phyloP scores from a whole-genome alignment of 2,329 filamentous ascomycete species.

The Diaporthe sp. region DNA sequence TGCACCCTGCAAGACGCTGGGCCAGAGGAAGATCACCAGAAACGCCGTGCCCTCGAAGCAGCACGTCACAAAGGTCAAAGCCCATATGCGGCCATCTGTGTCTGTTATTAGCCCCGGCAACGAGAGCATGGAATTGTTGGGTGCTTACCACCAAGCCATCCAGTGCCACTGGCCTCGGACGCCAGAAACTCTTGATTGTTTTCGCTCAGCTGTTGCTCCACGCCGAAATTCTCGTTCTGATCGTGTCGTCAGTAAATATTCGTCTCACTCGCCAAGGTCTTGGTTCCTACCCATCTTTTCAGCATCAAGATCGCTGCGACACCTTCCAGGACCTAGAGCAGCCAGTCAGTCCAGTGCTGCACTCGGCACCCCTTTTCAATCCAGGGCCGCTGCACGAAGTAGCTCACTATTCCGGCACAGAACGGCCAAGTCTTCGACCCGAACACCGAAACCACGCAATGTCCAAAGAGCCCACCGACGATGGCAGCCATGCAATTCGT shows the following conservation, averaged over 20 bases:
- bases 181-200: not conserved
- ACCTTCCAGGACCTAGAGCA: conserved; percentile 46
- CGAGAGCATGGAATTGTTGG: not conserved
- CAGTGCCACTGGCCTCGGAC: not conserved
- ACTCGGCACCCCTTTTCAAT: too few relatives aligned
- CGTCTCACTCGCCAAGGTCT: too few relatives aligned
- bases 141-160: conserved; percentile 37
- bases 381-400: not conserved
- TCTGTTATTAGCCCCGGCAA: not conserved
- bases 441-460: conserved; percentile 61
- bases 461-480: conserved; percentile 62
- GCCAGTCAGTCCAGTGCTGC: not conserved
- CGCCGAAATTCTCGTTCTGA: conserved; percentile 42
- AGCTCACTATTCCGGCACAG: conserved; percentile 56
- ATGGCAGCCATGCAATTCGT: conserved; percentile 68
- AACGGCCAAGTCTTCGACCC: conserved; percentile 65
- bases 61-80: conserved; percentile 51
- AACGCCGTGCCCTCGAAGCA: conserved; percentile 54
- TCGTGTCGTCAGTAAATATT: not conserved
- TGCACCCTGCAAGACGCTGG: conserved; percentile 49
- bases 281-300: conserved; percentile 46
- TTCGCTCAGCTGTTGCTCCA: not conserved
- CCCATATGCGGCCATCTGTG: conserved; percentile 48
- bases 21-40: conserved; percentile 53
- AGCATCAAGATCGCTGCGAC: conserved; percentile 50